phyloP scores from a whole-genome alignment of 2,329 filamentous ascomycete species.

The Pseudogymnoascus sp. region DNA sequence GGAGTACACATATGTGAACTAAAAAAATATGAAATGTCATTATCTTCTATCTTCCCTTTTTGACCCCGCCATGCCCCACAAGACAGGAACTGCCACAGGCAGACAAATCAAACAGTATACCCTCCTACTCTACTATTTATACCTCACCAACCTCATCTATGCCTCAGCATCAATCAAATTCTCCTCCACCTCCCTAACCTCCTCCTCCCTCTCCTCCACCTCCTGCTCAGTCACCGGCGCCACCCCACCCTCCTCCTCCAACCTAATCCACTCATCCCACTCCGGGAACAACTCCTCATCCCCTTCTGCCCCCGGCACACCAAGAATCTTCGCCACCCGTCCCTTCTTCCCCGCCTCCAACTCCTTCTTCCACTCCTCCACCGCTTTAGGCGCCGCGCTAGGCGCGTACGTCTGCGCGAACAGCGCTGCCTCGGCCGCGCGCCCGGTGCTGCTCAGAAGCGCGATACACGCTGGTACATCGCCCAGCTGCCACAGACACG shows the following conservation, averaged over 20 bases:
- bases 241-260: constrained; percentile 61
- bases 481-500: constrained; percentile 76
- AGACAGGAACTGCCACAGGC: neutral
- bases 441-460: constrained; percentile 68
- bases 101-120: constrained; percentile 2
- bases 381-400: constrained; percentile 59
- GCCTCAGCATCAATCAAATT: neutral
- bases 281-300: constrained; percentile 89
- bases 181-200: neutral
- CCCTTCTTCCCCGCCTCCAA: constrained; percentile 80
- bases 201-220: neutral
- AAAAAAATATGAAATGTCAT: constrained; percentile 7
- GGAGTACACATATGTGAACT: neutral
- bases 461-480: constrained; percentile 77
- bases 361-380: constrained; percentile 70
- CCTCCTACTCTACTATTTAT: neutral
- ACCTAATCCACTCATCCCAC: constrained; percentile 81
- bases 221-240: neutral
- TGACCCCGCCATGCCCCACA: neutral
- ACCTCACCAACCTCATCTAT: neutral
- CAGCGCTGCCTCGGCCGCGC: constrained; percentile 77
- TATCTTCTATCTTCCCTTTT: constrained; percentile 6
- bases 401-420: constrained; percentile 96
- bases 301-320: constrained; percentile 58
- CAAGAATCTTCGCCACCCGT: constrained; percentile 76